phyloP scores from a whole-genome alignment of 257 asterid genomes.

The Plantago elongata region DNA sequence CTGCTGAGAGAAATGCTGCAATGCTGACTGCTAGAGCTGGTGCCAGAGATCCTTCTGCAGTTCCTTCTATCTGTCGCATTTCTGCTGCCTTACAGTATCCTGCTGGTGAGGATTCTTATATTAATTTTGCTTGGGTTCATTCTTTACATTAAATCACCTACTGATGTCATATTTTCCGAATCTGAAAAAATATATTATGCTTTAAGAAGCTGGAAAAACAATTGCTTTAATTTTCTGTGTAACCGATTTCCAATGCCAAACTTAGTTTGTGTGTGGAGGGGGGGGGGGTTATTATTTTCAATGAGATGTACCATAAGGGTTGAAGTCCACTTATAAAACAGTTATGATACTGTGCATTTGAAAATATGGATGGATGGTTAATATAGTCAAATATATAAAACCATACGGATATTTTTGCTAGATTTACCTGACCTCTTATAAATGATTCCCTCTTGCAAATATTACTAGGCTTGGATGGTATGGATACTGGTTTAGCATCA shows the following conservation, averaged over 20 bases:
- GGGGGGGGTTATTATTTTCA: too few species aligned
- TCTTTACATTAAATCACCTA: constrained; percentile 13
- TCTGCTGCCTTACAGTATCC: constrained; percentile 95
- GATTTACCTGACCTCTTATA: too few species aligned
- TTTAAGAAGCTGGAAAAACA: constrained; percentile 5
- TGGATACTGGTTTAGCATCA: constrained; percentile 89
- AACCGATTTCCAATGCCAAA: neutral
- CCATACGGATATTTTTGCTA: too few species aligned
- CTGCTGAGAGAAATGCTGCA: constrained; percentile 89
- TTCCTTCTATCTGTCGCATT: constrained; percentile 96
- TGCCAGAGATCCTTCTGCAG: constrained; percentile 92
- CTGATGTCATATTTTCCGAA: neutral
- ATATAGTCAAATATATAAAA: too few species aligned
- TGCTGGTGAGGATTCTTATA: constrained; percentile 53
- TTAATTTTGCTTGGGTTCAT: constrained; percentile 13
- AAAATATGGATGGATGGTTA: neutral
- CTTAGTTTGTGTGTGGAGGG: too few species aligned
- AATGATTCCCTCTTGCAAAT: neutral
- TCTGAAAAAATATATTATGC: neutral
- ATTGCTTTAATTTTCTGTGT: neutral
- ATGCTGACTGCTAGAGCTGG: constrained; percentile 96
- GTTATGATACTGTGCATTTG: constrained; percentile 7
- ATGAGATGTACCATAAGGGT: too few species aligned
- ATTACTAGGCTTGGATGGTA: constrained; percentile 62
- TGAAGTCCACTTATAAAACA: too few species aligned